phyloP scores from a whole-genome alignment of 768 basidiomycete genomes.

The Termitomyces sp. region DNA sequence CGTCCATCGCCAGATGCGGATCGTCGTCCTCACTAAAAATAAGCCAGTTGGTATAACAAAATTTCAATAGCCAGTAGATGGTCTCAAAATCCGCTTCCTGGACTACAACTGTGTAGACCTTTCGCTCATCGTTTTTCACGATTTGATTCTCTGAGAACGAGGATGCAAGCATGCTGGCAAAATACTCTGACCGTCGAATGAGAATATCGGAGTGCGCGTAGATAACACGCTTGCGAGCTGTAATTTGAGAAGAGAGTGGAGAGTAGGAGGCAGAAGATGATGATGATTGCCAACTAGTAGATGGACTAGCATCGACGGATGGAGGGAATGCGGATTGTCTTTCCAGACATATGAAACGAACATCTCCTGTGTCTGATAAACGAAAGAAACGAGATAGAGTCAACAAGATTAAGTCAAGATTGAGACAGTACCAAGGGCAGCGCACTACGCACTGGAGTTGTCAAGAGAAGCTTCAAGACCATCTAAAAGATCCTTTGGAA shows the following conservation, averaged over 20 bases:
- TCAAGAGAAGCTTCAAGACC: conserved; percentile 69
- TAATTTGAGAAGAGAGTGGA: conserved; percentile 35
- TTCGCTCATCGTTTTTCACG: conserved; percentile 39
- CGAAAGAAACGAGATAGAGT: neutral
- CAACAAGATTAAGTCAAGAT: neutral
- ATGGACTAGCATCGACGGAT: conserved; percentile 19
- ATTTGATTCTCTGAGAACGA: conserved; percentile 57
- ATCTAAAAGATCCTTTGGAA: conserved; percentile 60
- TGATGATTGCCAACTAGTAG: conserved; percentile 29
- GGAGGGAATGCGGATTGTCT: conserved; percentile 22
- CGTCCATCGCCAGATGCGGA: conserved; percentile 59
- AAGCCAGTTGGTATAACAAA: conserved; percentile 71
- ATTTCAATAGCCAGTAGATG: conserved; percentile 75
- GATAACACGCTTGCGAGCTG: conserved; percentile 65
- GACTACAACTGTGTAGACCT: conserved; percentile 60
- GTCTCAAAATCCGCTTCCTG: conserved; percentile 77
- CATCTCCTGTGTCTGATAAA: conserved; percentile 61
- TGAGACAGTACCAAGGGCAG: neutral
- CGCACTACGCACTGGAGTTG: conserved; percentile 48
- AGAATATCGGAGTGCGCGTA: conserved; percentile 80
- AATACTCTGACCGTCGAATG: conserved; percentile 70
- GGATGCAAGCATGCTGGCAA: conserved; percentile 67
- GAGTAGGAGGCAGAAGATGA: conserved; percentile 38
- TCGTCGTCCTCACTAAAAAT: conserved; percentile 67
- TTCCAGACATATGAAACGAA: conserved; percentile 71